Evolutionary conservation across 2,329 filamentous ascomycete genomes (phyloP).

Genomic region (Intubia oerlemansii): DNA sequence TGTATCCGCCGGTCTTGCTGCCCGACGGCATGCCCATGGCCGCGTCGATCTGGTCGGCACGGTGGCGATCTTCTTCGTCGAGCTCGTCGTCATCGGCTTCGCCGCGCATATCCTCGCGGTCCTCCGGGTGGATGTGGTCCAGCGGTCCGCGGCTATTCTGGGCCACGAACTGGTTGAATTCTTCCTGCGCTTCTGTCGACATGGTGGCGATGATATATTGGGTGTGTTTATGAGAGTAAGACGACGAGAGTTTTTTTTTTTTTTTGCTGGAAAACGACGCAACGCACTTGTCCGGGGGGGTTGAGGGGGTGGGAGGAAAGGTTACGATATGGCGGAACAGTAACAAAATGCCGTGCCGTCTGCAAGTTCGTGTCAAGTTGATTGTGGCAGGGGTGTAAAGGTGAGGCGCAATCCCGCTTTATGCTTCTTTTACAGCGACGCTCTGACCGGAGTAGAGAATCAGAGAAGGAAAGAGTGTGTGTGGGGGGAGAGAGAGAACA

Average conservation of each 20-base stretch:
- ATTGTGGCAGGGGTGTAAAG: neutral
- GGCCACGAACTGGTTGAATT: conserved; percentile 40
- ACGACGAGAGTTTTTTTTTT: no score
- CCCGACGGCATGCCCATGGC: conserved; percentile 43
- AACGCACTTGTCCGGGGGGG: no score
- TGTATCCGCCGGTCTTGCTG: conserved; percentile 26
- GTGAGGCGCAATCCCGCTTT: neutral
- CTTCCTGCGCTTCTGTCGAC: conserved; percentile 36
- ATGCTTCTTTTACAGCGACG: no score
- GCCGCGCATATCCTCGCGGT: conserved; percentile 1
- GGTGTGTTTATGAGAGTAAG: no score
- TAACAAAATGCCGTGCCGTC: neutral
- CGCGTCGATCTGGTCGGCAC: conserved; percentile 34
- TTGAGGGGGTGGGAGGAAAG: conserved; percentile 6
- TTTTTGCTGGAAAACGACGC: no score
- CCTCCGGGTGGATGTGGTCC: conserved; percentile 13
- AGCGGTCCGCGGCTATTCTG: conserved; percentile 25
- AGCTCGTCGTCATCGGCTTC: conserved; percentile 22
- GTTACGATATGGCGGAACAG: conserved; percentile 7
- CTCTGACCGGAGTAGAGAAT: no score
- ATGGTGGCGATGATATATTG: no score
- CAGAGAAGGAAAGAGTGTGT: neutral
- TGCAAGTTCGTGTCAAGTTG: neutral
- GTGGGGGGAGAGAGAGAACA: no score
- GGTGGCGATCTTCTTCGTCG: conserved; percentile 32